Evolutionary conservation across 2,329 filamentous ascomycete genomes (phyloP), one percentile per base, ranked within the genome.

Genomic region (Fusarium nematophilum): DNA sequence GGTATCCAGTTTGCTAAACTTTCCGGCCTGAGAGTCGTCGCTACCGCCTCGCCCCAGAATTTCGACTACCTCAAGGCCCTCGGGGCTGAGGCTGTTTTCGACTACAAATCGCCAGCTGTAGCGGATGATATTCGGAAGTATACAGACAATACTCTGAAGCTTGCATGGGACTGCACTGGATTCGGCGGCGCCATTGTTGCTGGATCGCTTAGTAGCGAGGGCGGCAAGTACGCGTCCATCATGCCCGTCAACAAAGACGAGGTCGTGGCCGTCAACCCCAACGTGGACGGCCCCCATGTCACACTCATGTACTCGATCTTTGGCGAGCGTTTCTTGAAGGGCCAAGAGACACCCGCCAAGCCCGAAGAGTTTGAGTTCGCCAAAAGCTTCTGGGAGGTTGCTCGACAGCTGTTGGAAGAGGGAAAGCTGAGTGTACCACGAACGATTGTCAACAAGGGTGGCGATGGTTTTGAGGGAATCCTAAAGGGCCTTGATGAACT

Each of bases 71-170:
- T 76, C 10, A 67, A 66, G 49, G 68, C 66, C 2, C 73, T 77
- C 13, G 81, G 82, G 18, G 81, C 80, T 2, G 76, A 76, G 17
- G 67, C 66, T 1, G 73, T 73, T 13, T 79, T 82, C 47, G 79
- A 84, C 70, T 81, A 84, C 68, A 70, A 67, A 14, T 57, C 67
- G 4, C 49, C 64, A 21, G 62, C 57, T 7, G 59, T 64, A 4
- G 67, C 60, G 3, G 62, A 61, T 9, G 67, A 70, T 23, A 72
- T 73, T 33, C 67, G 66, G 25, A 53, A 53, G 14, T 52, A 57
- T 26, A 70, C 71, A 2, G 43, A 50, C 15, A 57, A 69, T 44
- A 45, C 31, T 8, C 62, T 73, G 9, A 59, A 49, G 30, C 58
- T 68, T 25, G 70, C 65, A 4, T 70, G 69, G 65, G 71, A 73